Evolutionary conservation across 2,329 filamentous ascomycete species (phyloP).

Genomic region (Akanthomyces muscarius): DNA sequence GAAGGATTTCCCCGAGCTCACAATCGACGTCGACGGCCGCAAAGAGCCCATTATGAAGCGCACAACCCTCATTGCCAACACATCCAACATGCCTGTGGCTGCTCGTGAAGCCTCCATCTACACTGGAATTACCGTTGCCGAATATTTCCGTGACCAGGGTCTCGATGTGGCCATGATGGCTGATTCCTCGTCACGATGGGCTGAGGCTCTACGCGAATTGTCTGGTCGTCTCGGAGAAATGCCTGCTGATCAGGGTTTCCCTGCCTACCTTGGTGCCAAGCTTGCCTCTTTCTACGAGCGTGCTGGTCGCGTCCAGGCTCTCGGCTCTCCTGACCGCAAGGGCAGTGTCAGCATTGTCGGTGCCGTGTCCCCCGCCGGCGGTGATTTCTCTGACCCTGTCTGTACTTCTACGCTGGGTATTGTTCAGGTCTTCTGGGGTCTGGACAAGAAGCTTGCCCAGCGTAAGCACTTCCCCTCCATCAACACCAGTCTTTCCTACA

Average conservation of each 20-base stretch:
- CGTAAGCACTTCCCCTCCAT: conserved; percentile 99
- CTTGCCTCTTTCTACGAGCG: conserved; percentile 99
- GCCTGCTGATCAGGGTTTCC: conserved; percentile 99
- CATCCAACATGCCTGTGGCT: conserved; percentile 99
- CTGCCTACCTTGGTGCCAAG: conserved; percentile 93
- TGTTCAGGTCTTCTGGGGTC: conserved; percentile 99
- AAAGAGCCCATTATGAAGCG: conserved; percentile 99
- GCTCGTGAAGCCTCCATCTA: conserved; percentile 98
- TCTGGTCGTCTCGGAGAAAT: conserved; percentile 98
- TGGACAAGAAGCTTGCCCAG: conserved; percentile 99
- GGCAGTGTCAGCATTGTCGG: conserved; percentile 97
- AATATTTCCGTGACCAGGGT: conserved; percentile 96
- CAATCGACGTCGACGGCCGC: conserved; percentile 88
- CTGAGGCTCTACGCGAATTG: conserved; percentile 96
- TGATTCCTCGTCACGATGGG: conserved; percentile 96
- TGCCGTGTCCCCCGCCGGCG: conserved; percentile 93
- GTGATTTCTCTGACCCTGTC: conserved; percentile 98
- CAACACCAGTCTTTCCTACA: conserved; percentile 92
- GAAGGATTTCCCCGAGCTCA: conserved; percentile 99
- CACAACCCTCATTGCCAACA: conserved; percentile 96
- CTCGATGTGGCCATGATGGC: conserved; percentile 99
- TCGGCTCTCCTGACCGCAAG: conserved; percentile 82
- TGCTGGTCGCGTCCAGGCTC: conserved; percentile 78
- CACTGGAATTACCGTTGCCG: conserved; percentile 88
- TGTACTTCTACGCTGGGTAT: conserved; percentile 92